Percentiles rank a stretch among this genome's conserved stretches.
Evolutionary conservation across 1,284 basidiomycete species (phyloP).

Genomic region (Cystobasidium slooffiae): DNA sequence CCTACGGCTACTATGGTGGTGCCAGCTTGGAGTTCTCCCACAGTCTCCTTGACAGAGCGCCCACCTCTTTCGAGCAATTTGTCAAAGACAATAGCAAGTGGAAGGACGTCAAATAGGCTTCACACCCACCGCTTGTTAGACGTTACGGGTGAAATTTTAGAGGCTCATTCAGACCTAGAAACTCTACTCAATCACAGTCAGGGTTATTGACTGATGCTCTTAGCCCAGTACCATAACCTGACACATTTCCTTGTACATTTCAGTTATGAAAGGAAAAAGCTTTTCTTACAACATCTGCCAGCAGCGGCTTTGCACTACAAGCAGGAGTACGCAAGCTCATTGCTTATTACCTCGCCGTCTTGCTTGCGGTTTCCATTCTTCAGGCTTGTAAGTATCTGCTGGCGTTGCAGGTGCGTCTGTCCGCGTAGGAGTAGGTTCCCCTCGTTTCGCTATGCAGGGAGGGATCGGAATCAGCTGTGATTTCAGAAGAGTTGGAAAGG

Average conservation of each 20-base stretch:
- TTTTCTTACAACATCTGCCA: not conserved
- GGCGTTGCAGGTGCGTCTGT: conserved; percentile 32
- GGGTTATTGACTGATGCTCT: too few relatives aligned
- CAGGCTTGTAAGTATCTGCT: conserved; percentile 25
- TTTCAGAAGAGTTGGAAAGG: too few relatives aligned
- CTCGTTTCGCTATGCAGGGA: conserved; percentile 26
- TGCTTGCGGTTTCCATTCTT: conserved; percentile 36
- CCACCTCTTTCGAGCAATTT: conserved; percentile 17
- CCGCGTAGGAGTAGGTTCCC: not conserved
- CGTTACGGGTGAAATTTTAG: not conserved
- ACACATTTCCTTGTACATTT: too few relatives aligned
- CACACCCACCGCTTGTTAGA: not conserved
- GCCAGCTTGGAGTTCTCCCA: conserved; percentile 45
- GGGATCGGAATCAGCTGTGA: too few relatives aligned
- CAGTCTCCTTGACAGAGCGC: conserved; percentile 14
- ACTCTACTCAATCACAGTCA: not conserved
- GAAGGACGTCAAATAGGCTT: conserved; percentile 3
- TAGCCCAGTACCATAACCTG: too few relatives aligned
- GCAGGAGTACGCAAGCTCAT: not conserved
- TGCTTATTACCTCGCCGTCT: conserved; percentile 15
- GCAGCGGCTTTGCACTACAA: not conserved
- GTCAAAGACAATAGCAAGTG: not conserved
- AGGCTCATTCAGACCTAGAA: not conserved
- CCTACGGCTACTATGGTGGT: conserved; percentile 48
- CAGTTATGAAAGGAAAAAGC: too few relatives aligned